Evolutionary conservation across 164 flowering plant species (phyloP).

Genomic region (Magnolia sinica): DNA sequence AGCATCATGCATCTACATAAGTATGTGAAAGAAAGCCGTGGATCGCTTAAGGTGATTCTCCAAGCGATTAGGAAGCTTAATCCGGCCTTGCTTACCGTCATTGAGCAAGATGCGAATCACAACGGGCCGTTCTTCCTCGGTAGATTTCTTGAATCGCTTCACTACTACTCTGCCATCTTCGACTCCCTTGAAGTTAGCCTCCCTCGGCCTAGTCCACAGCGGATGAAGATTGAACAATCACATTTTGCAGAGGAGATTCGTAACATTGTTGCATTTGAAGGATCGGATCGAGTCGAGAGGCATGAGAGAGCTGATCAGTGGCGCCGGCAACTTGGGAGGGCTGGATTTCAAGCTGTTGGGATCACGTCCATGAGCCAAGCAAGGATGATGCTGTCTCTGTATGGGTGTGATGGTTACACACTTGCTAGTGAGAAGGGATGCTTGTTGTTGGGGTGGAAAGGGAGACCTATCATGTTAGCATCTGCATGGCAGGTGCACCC

Average conservation of each 20-base stretch:
- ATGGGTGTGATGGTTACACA: constrained; percentile 59
- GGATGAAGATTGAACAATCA: constrained; percentile 46
- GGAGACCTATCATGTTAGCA: constrained; percentile 53
- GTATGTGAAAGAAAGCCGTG: constrained; percentile 54
- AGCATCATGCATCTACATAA: constrained; percentile 52
- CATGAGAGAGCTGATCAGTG: constrained; percentile 63
- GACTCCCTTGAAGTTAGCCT: constrained; percentile 60
- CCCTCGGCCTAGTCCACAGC: constrained; percentile 34
- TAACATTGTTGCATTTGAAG: constrained; percentile 52
- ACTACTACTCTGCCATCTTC: constrained; percentile 58
- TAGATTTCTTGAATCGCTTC: constrained; percentile 63
- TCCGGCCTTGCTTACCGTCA: constrained; percentile 46
- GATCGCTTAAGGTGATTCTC: constrained; percentile 49
- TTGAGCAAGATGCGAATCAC: constrained; percentile 67
- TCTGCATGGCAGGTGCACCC: constrained; percentile 52
- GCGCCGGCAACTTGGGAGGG: constrained; percentile 52
- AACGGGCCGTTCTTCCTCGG: constrained; percentile 72
- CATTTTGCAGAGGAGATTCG: constrained; percentile 53
- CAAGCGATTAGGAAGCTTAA: constrained; percentile 48
- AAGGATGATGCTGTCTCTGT: constrained; percentile 44
- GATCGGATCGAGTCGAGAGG: constrained; percentile 47
- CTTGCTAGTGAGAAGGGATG: constrained; percentile 50
- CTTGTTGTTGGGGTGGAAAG: constrained; percentile 66
- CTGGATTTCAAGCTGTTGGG: constrained; percentile 46
- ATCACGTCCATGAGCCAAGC: constrained; percentile 40